These are phyloP conservation scores for Paramyrothecium sp. DNA, from an alignment of 2,329 filamentous ascomycete species.

Conservation along the genomic window DNA sequence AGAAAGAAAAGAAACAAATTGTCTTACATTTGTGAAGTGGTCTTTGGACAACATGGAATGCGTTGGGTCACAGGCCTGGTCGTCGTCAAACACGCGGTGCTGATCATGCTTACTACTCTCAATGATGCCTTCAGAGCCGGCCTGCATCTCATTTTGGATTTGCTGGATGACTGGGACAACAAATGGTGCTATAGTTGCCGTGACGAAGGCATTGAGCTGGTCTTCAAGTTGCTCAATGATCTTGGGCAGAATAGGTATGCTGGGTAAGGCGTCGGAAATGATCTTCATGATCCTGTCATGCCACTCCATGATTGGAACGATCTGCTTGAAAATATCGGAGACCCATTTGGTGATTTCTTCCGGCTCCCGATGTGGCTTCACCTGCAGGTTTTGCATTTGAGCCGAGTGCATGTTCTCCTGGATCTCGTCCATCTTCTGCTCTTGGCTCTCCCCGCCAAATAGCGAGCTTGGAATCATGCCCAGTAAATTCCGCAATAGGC, in stretches of 20 bases:
- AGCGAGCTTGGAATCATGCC: constrained; percentile 79
- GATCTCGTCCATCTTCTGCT: constrained; percentile 74
- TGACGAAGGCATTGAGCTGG: constrained; percentile 85
- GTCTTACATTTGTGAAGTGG: constrained; percentile 78
- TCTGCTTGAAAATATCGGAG: constrained; percentile 69
- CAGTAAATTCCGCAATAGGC: constrained; percentile 76
- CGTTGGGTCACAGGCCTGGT: constrained; percentile 75
- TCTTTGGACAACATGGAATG: constrained; percentile 97
- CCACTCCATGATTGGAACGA: constrained; percentile 88
- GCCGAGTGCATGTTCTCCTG: constrained; percentile 72
- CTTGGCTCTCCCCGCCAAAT: constrained; percentile 73
- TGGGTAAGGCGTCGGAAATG: constrained; percentile 76
- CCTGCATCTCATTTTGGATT: constrained; percentile 82
- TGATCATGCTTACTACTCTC: constrained; percentile 81
- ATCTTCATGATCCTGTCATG: constrained; percentile 84
- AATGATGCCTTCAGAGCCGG: constrained; percentile 84
- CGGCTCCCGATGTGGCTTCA: constrained; percentile 71
- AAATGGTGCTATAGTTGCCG: constrained; percentile 86
- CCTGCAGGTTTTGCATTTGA: constrained; percentile 70
- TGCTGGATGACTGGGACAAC: constrained; percentile 85
- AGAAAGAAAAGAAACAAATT: neutral
- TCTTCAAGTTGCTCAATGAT: constrained; percentile 85
- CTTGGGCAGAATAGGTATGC: constrained; percentile 81
- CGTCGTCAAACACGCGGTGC: constrained; percentile 81
- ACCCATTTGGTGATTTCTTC: constrained; percentile 83